Base-by-base conservation (phyloP, 371 early-diverging fungal species). In the Dinochytrium kinnereticum region DNA sequence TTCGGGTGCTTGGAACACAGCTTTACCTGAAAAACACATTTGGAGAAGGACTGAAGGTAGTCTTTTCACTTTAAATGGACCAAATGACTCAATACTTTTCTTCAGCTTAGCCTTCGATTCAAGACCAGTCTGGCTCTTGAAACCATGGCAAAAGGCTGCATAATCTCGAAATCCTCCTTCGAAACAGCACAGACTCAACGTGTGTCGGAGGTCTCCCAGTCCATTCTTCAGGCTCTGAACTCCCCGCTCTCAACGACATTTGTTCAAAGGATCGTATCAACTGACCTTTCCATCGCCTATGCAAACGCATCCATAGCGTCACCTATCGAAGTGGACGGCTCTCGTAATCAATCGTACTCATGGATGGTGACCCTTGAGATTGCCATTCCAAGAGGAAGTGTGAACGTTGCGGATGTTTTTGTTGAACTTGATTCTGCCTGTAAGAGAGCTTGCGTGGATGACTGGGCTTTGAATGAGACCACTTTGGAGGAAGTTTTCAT, bases 401-500 rank as follows among this genome's bases (percentile, higher is more conserved):
- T 73, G 33, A 70, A 66, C 51, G 67, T 80, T 15, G 78, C 70
- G 7, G 51, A 40, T 34, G 70, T 68, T 3, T 78, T 78, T 51
- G 28, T 73, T 65, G 59, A 5, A 17, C 38, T 78, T 3, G 71
- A 71, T 51, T 30, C 61, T 24, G 72, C 68, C 2, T 72, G 76
- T 64, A 51, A 51, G 39, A 5, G 55, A 34, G 13, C 59, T 19
- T 70, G 68, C 1, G 68, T 79, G 51, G 70, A 17, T 21, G 74
- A 76, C 34, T 79, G 73, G 74, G 79, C 70, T 21, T 39, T 79
- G 51, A 73, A 51, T 39, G 72, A 75, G 59, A 79, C 79, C 0
- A 76, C 79, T 0, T 51, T 79, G 51, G 79, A 79, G 40, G 79
- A 79, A 39, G 79, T 79, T 44, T 79, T 79, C 71, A 74, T 79